phyloP scores from a whole-genome alignment of 148 eudicot species.

The Amaranthus hypochondriacus region DNA sequence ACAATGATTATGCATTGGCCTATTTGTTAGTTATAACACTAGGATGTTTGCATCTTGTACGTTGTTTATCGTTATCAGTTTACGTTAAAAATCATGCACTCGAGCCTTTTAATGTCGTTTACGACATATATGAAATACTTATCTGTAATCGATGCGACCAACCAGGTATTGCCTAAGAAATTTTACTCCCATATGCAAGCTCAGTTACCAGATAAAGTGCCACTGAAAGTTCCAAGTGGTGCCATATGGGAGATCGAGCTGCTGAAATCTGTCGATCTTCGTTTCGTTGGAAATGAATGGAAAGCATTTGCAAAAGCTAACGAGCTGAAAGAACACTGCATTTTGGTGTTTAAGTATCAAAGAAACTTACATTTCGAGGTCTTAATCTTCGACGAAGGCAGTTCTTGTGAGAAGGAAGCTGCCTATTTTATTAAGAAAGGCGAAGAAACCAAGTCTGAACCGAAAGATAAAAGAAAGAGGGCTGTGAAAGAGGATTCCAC shows the following conservation, averaged over 20 bases:
- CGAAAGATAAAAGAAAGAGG: constrained; percentile 9
- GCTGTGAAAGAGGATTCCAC: constrained; percentile 13
- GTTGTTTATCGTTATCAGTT: neutral
- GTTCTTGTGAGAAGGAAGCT: constrained; percentile 49
- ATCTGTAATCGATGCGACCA: constrained; percentile 9
- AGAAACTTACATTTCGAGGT: constrained; percentile 41
- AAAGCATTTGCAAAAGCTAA: constrained; percentile 37
- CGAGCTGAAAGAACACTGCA: constrained; percentile 29
- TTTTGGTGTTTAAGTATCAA: constrained; percentile 40
- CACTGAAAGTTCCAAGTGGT: constrained; percentile 49
- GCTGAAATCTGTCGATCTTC: constrained; percentile 23
- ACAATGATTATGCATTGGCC: neutral
- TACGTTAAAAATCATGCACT: neutral
- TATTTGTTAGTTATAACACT: neutral
- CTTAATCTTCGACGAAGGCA: constrained; percentile 36
- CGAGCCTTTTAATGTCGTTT: neutral
- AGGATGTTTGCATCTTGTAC: neutral
- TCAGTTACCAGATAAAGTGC: constrained; percentile 30
- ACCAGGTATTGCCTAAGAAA: constrained; percentile 29
- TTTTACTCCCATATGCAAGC: constrained; percentile 17
- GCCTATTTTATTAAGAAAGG: constrained; percentile 46
- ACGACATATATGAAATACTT: neutral
- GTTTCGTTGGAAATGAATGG: constrained; percentile 40
- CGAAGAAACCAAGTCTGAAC: constrained; percentile 1
- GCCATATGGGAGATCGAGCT: constrained; percentile 35